Conservation (phyloP, 345 rosid genomes). For the Linum tenue region DNA sequence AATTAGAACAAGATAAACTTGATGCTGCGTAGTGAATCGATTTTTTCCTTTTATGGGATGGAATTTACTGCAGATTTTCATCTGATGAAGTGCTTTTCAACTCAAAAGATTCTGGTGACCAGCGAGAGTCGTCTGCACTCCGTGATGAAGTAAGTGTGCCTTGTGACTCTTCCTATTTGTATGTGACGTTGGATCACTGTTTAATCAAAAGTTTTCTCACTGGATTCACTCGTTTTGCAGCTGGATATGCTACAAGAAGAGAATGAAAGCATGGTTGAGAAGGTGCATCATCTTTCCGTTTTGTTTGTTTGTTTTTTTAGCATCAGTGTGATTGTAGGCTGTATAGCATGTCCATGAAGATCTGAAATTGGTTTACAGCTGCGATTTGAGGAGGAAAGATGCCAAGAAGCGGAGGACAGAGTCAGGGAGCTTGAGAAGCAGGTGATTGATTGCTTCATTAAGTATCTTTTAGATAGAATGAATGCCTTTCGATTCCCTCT, state of each 20-base stretch:
- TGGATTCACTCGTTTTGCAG: slow-evolving; percentile 4
- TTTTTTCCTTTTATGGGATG: background rate
- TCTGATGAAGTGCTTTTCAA: slow-evolving; percentile 12
- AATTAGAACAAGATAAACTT: background rate
- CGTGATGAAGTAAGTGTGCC: background rate
- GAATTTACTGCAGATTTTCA: slow-evolving; percentile 17
- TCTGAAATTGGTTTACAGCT: slow-evolving; percentile 16
- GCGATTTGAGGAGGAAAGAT: slow-evolving; percentile 27
- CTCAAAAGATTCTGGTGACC: slow-evolving; percentile 10
- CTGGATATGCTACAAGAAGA: slow-evolving; percentile 9
- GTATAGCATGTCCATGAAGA: background rate
- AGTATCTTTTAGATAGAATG: background rate
- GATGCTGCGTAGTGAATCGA: too few relatives aligned
- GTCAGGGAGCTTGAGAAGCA: slow-evolving; percentile 27
- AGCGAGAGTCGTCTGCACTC: slow-evolving; percentile 5
- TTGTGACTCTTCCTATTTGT: too few relatives aligned
- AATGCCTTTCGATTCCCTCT: background rate
- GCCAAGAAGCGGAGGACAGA: slow-evolving; percentile 24
- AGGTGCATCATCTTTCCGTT: slow-evolving; percentile 7
- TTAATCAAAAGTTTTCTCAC: background rate
- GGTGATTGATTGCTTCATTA: slow-evolving; percentile 2
- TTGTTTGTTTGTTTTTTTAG: background rate
- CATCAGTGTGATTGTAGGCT: background rate
- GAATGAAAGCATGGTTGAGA: slow-evolving; percentile 18
- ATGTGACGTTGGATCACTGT: too few relatives aligned